These are phyloP conservation scores for Yamadazyma scolyti DNA, from an alignment of 805 yeast genomes.

Conservation along the genomic window DNA sequence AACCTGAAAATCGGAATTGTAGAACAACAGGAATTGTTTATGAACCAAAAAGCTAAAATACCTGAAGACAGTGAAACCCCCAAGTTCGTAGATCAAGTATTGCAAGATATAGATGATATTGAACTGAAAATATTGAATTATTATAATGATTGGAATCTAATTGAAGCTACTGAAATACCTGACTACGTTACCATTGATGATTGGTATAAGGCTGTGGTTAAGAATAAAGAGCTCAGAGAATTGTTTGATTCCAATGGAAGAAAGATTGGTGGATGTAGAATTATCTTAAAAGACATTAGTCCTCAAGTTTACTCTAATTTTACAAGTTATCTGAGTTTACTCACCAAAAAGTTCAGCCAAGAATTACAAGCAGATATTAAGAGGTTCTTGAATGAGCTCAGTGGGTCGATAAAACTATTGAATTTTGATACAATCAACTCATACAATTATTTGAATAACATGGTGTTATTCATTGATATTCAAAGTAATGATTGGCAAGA, in stretches of 20 bases:
- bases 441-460: slow-evolving; percentile 4
- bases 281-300: slow-evolving; percentile 55
- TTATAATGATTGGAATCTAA: slow-evolving; percentile 55
- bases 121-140: no score
- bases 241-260: slow-evolving; percentile 41
- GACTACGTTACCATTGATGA: slow-evolving; percentile 45
- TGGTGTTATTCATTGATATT: slow-evolving; percentile 5
- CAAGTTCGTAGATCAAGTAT: no score
- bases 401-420: slow-evolving; percentile 21
- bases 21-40: slow-evolving; percentile 5
- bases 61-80: no score
- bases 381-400: slow-evolving; percentile 26
- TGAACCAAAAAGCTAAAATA: slow-evolving; percentile 1
- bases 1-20: slow-evolving; percentile 1
- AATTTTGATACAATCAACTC: slow-evolving; percentile 10
- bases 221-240: slow-evolving; percentile 39
- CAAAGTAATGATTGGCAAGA: slow-evolving; percentile 8
- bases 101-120: no score
- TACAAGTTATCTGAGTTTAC: slow-evolving; percentile 54
- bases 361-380: slow-evolving; percentile 28
- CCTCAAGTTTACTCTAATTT: slow-evolving; percentile 49
- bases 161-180: no score
- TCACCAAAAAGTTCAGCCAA: slow-evolving; percentile 39
- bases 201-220: slow-evolving; percentile 50
- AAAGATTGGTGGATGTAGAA: slow-evolving; percentile 14